Evolutionary conservation across 345 rosid species (phyloP).

Genomic region (Orychophragmus violaceus): DNA sequence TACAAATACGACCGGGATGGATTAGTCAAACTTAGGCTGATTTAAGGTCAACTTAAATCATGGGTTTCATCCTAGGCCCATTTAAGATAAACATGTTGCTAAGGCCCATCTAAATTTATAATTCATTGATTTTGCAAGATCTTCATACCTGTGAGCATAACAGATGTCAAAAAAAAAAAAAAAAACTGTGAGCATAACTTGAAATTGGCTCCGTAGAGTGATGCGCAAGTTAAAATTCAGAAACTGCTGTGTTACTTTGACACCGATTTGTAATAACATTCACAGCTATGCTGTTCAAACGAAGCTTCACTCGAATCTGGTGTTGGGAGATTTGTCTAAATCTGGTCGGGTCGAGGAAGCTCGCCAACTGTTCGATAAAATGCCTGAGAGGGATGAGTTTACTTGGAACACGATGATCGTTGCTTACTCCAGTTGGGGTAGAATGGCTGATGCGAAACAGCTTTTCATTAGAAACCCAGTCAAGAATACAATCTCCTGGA

Average conservation of each 20-base stretch:
- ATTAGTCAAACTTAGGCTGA: no score
- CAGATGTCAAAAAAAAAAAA: no score
- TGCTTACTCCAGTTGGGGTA: constrained; percentile 62
- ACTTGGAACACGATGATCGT: constrained; percentile 80
- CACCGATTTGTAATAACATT: constrained; percentile 5
- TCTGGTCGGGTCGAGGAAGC: constrained; percentile 57
- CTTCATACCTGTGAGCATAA: no score
- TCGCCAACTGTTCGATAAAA: constrained; percentile 61
- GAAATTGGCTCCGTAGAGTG: no score
- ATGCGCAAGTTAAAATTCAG: constrained; percentile 33
- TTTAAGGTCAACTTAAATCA: no score
- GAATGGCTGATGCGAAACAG: constrained; percentile 47
- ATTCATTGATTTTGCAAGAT: no score
- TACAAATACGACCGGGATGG: no score
- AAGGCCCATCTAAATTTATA: no score
- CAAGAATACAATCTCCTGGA: constrained; percentile 67
- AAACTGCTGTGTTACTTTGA: not conserved
- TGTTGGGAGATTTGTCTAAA: constrained; percentile 38
- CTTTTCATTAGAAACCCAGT: constrained; percentile 44
- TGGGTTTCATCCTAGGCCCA: no score
- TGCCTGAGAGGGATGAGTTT: constrained; percentile 57
- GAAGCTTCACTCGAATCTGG: constrained; percentile 41
- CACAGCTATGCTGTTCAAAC: constrained; percentile 20
- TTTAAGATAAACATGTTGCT: no score
- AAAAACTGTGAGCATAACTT: no score